Base-by-base conservation (phyloP, 306 rosid genomes). In the Sicyos baderoa region DNA sequence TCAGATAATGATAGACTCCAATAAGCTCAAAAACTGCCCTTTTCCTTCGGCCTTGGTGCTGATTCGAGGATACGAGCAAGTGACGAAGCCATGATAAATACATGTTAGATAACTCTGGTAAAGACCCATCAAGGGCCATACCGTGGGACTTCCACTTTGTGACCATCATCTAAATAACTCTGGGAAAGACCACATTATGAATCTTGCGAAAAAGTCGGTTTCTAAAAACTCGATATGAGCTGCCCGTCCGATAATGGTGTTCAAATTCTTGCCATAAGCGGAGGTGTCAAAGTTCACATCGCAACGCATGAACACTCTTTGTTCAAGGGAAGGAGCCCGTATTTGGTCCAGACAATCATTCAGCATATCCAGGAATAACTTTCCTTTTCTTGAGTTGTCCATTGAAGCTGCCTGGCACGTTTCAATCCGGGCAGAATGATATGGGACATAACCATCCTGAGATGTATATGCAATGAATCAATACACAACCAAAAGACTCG, bases 361-460 rank as follows among this genome's bases (percentile, higher is more conserved):
- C 76, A 89, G 74, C 96, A 92, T 89, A 80, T 92, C 95, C 35
- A 81, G 57, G 78, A 92, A 92, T 54, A 84, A 48, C 76, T 77
- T 89, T 13, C 91, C 87, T 74, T 82, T 87, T 76, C 78, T 89
- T 42, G 96, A 89, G 72, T 60, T 76, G 82, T 92, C 98, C 54
- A 71, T 68, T 67, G 95, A 79, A 71, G 97, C 97, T 69, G 95
- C 91, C 42, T 79, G 95, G 79, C 98, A 92, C 72, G 83, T 79
- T 63, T 92, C 96, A 64, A 92, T 89, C 80, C 98, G 84, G 22
- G 98, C 96, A 13, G 98, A 92, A 79, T 92, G 98, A 61, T 92
- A 89, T 9, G 98, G 98, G 17, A 89, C 96, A 76, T 92, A 89
- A 64, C 98, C 95, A 71, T 92, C 98, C 98, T 92, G 84, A 61